Evolutionary conservation across 371 early-diverging fungal genomes (phyloP), one percentile per base, ranked within the genome.

Genomic region (Mortierella sp.): DNA sequence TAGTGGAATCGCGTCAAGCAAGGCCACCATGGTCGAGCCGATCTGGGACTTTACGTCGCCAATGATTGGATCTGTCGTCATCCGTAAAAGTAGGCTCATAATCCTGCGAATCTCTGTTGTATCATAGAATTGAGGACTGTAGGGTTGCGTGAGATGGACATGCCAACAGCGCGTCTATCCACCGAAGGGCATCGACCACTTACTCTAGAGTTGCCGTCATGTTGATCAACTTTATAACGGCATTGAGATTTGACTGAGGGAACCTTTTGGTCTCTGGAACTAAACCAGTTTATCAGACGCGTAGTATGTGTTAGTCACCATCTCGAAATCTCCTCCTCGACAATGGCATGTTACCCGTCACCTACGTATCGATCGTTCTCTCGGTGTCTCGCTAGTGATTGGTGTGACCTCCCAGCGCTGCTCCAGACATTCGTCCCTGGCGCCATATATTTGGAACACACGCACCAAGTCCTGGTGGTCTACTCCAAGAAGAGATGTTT

Each of bases 51-150:
- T 68, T 21, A 64, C 28, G 24, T 69, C 77, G 6, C 77, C 77
- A 58, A 76, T 61, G 27, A 76, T 76, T 10, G 77, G 77, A 28
- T 76, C 77, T 5, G 66, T 76, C 0, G 69, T 69, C 49, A 76
- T 69, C 25, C 69, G 60, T 3, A 76, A 31, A 2, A 76, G 69
- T 16, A 69, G 5, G 22, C 22, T 41, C 19, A 65, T 50, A 10
- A 76, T 61, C 41, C 27, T 69, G 14, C 66, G 64, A 45, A 76
- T 54, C 28, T 65, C 69, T 0, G 19, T 39, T 6, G 41, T n/a
- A 3, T 57, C 28, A 10, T 73, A 73, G 24, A 73, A 73, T 34
- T 53, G 56, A 19, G 74, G 74, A 31, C 71, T 71, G 58, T 34
- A 34, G 34, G 4, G 34, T 34, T 10, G 34, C 10, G 34, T 34